phyloP scores from a whole-genome alignment of 2,329 filamentous ascomycete genomes.

The Fusarium pseudonygamai region DNA sequence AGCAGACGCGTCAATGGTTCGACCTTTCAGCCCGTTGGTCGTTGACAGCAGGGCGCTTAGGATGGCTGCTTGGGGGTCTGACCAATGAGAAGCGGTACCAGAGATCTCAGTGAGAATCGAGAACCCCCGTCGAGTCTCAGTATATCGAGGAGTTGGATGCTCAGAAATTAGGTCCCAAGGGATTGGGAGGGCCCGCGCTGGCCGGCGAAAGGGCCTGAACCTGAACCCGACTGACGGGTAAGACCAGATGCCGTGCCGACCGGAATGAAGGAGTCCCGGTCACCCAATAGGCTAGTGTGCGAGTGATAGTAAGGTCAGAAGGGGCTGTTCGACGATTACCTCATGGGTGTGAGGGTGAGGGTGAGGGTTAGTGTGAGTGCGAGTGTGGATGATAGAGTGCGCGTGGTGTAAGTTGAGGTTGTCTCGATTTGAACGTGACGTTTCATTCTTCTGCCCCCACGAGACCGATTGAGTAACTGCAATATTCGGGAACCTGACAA shows the following conservation, averaged over 20 bases:
- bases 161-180: conserved; percentile 31
- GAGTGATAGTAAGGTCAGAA: conserved; percentile 1
- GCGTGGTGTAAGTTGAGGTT: conserved; percentile 15
- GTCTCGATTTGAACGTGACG: conserved; percentile 29
- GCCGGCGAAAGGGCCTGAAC: not conserved
- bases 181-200: conserved; percentile 35
- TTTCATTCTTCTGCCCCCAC: conserved; percentile 36
- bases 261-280: conserved; percentile 16
- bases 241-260: conserved; percentile 17
- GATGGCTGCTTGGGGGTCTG: not conserved
- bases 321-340: conserved; percentile 4
- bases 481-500: conserved; percentile 4
- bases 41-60: conserved; percentile 2
- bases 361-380: not conserved
- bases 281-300: conserved; percentile 1
- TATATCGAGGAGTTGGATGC: conserved; percentile 4
- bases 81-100: conserved; percentile 38
- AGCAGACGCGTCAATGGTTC: not conserved
- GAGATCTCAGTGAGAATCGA: conserved; percentile 39
- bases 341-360: not conserved
- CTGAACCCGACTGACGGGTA: conserved; percentile 2
- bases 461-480: not conserved
- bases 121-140: conserved; percentile 20
- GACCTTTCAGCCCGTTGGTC: not conserved
- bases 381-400: not conserved